These are phyloP conservation scores for Fallopia convolvulus DNA, from an alignment of 148 eudicot genomes.

Conservation along the genomic window DNA sequence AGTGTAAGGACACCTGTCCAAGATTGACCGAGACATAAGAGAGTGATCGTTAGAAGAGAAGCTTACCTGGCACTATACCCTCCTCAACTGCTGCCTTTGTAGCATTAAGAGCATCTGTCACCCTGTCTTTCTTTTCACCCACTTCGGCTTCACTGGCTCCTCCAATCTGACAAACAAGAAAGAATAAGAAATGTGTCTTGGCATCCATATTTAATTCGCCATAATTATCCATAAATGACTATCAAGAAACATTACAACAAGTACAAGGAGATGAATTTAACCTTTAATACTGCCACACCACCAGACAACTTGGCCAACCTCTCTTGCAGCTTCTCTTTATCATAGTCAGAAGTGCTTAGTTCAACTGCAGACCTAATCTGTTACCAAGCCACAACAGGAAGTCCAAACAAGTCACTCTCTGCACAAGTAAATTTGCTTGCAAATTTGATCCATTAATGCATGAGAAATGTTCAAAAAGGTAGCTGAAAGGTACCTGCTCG, in stretches of 20 bases:
- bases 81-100: constrained; percentile 97
- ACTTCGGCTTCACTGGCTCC: constrained; percentile 99
- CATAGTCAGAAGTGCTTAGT: constrained; percentile 71
- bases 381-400: neutral
- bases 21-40: neutral
- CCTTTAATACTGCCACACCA: constrained; percentile 95
- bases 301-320: constrained; percentile 92
- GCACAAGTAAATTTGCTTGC: neutral
- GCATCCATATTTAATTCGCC: neutral
- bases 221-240: neutral
- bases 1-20: neutral
- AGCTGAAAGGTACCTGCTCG: constrained; percentile 51
- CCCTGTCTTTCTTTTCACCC: constrained; percentile 94
- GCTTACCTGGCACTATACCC: constrained; percentile 81
- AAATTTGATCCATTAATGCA: neutral
- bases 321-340: constrained; percentile 84
- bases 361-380: constrained; percentile 71
- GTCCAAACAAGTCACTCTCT: neutral
- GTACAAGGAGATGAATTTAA: constrained; percentile 11
- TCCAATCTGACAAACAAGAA: constrained; percentile 48
- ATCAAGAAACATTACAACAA: neutral
- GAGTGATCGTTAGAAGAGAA: neutral
- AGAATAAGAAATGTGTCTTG: neutral
- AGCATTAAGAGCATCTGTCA: constrained; percentile 93
- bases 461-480: neutral